Conservation (phyloP, 441 rosid species). For the Adansonia grandidieri region DNA sequence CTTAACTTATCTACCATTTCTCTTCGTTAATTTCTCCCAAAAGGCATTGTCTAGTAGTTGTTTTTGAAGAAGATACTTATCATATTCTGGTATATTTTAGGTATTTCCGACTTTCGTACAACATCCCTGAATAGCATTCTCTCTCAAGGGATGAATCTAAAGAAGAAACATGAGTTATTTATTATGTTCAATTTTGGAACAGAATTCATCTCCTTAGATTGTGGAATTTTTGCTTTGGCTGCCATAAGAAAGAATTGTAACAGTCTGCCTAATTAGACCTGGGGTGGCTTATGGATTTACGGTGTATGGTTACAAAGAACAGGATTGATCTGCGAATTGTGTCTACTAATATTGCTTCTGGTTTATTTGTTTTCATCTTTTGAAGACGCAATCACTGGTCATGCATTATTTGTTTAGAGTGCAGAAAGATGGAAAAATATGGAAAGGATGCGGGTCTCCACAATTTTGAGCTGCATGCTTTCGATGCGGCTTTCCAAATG, state of each 20-base stretch:
- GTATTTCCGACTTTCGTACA: conserved; percentile 47
- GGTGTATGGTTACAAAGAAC: neutral
- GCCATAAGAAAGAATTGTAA: neutral
- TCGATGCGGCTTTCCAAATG: conserved; percentile 92
- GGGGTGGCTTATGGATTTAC: neutral
- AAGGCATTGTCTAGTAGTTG: neutral
- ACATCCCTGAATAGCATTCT: conserved; percentile 63
- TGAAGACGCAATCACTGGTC: neutral
- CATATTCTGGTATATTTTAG: conserved; percentile 42
- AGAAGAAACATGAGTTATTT: conserved; percentile 86
- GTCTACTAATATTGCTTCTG: neutral
- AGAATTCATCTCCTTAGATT: neutral
- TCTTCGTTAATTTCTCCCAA: no score
- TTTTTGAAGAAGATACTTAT: conserved; percentile 3
- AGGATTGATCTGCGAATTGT: neutral
- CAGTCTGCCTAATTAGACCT: neutral
- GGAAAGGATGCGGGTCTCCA: conserved; percentile 70
- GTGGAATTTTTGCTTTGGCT: conserved; percentile 6
- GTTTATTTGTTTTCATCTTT: neutral
- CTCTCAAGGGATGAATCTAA: conserved; percentile 82
- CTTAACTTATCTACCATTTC: no score
- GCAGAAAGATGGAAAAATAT: conserved; percentile 91
- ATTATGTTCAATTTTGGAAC: conserved; percentile 16
- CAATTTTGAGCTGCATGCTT: conserved; percentile 86
- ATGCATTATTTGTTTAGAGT: conserved; percentile 57